Percentiles rank a stretch among this genome's conserved stretches.
Conservation (phyloP, 768 basidiomycete species). For the Nidula microcarpa region DNA sequence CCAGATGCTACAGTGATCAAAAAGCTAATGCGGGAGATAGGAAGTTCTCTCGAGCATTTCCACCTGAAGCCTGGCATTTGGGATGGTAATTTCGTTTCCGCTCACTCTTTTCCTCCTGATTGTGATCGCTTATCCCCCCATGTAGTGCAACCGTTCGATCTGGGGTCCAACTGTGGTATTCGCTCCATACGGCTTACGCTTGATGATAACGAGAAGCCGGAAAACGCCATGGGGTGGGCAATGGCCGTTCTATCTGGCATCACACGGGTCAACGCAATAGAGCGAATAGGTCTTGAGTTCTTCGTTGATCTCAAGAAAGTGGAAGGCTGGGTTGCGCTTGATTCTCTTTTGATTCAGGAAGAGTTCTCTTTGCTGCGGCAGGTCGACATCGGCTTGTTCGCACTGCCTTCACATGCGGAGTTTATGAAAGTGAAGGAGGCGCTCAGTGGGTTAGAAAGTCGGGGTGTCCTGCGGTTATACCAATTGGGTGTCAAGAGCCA, state of each 20-base stretch:
- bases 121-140: slow-evolving; percentile 5
- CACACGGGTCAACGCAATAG: slow-evolving; percentile 14
- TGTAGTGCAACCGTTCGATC: slow-evolving; percentile 32
- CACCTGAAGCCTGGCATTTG: slow-evolving; percentile 41
- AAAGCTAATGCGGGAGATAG: slow-evolving; percentile 28
- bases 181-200: slow-evolving; percentile 37
- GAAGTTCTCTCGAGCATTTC: slow-evolving; percentile 34
- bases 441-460: slow-evolving; percentile 19
- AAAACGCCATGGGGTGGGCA: slow-evolving; percentile 33
- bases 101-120: neutral
- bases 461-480: slow-evolving; percentile 32
- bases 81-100: slow-evolving; percentile 25
- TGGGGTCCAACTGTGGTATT: slow-evolving; percentile 28
- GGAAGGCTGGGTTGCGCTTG: slow-evolving; percentile 27
- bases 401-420: slow-evolving; percentile 25
- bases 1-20: slow-evolving; percentile 29
- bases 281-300: slow-evolving; percentile 35
- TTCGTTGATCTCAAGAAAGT: slow-evolving; percentile 35
- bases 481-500: slow-evolving; percentile 38
- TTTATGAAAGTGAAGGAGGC: slow-evolving; percentile 28
- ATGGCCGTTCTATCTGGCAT: slow-evolving; percentile 26
- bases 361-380: slow-evolving; percentile 22
- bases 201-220: slow-evolving; percentile 22
- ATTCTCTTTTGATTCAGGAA: slow-evolving; percentile 27
- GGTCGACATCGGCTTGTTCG: slow-evolving; percentile 40